phyloP scores from a whole-genome alignment of 2,329 filamentous ascomycete genomes.

The Aspergillus pseudotamarii region DNA sequence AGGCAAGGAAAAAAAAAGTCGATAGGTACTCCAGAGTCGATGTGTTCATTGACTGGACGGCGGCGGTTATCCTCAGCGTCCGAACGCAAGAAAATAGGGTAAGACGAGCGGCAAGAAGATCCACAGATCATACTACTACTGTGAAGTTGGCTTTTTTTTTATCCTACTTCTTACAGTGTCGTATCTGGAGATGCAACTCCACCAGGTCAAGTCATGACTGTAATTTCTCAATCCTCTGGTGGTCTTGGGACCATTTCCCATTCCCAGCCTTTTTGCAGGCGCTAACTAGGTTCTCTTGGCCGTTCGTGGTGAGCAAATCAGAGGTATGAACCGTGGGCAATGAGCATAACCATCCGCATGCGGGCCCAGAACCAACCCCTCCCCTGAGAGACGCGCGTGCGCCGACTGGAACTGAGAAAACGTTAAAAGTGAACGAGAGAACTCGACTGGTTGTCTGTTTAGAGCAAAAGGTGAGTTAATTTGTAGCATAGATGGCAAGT shows the following conservation, averaged over 20 bases:
- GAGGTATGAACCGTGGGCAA: slow-evolving; percentile 11
- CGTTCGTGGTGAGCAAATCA: slow-evolving; percentile 16
- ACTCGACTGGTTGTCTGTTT: neutral
- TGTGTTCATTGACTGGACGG: neutral
- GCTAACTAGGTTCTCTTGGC: slow-evolving; percentile 9
- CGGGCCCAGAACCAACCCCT: slow-evolving; percentile 19
- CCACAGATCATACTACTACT: slow-evolving; percentile 1
- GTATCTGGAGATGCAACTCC: slow-evolving; percentile 3
- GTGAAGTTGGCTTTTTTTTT: neutral
- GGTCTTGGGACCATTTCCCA: slow-evolving; percentile 7
- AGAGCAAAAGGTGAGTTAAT: neutral
- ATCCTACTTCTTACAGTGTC: neutral
- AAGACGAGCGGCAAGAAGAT: slow-evolving; percentile 2
- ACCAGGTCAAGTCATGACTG: slow-evolving; percentile 8
- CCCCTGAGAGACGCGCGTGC: slow-evolving; percentile 29
- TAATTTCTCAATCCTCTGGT: slow-evolving; percentile 11
- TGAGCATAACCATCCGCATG: slow-evolving; percentile 20
- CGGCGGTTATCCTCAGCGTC: neutral
- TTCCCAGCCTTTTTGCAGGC: slow-evolving; percentile 5
- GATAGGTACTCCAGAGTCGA: neutral
- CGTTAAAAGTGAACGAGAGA: slow-evolving; percentile 2
- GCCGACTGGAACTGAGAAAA: slow-evolving; percentile 9
- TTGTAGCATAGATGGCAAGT: neutral
- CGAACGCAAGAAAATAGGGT: neutral
- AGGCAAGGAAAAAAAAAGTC: neutral